Base-by-base conservation (phyloP, 805 yeast genomes). In the Torulaspora quercuum region DNA sequence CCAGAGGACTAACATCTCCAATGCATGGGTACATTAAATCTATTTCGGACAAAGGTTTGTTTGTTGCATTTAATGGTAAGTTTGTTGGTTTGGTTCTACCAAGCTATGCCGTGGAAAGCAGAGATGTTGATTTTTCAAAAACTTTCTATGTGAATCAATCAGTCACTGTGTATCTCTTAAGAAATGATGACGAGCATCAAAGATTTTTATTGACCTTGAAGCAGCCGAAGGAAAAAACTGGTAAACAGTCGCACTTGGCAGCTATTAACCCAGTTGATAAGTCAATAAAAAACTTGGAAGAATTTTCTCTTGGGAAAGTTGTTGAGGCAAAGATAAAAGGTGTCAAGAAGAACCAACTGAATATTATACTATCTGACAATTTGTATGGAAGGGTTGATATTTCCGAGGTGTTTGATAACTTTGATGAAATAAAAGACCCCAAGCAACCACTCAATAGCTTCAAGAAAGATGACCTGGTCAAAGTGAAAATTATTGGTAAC, bases 1-100 rank as follows among this genome's bases (percentile, higher is more conserved):
- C 43, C 8, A 53, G 52, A 13, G 63, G 69, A 9, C 72, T 76
- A 7, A 64, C 65, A 28, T 64, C 65, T 15, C 52, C 66, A 18
- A 61, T 85, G 35, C 72, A 75, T 39, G 98, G 97, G 27, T 89
- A 70, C 57, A 76, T 90, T 25, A 82, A 78, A 48, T 80, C 88
- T 12, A 76, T 82, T 12, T 84, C 94, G n/a, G 72, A 71, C 29
- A 72, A 72, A 55, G 97, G 97, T 46, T 68, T 87, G 8, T 90
- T 90, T 57, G 82, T 90, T 40, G 75, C 81, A 0, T 90, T 90
- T 61, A 86, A 80, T 39, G 82, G 83, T 45, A 75, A 73, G 36
- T 73, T 90, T 45, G 84, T 86, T 20, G 97, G 97, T 35, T 70
- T 90, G 46, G 82, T 87, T 3, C 72, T 85, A 43, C 83, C 89